Base-by-base conservation (phyloP, 768 basidiomycete genomes). In the Leccinum broughii region DNA sequence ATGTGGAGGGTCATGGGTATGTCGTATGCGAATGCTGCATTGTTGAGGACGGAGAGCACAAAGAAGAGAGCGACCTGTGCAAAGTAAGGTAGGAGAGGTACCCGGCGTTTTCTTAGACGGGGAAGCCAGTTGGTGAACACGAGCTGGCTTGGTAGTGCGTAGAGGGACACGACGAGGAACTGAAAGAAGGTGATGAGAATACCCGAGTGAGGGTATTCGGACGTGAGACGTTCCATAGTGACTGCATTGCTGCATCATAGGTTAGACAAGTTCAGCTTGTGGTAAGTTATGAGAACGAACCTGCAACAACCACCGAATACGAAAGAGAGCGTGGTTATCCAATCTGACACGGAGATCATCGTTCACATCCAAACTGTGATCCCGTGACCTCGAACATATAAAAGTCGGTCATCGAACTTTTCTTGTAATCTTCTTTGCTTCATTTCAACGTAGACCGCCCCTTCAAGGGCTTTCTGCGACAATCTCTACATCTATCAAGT, bases 1-100 rank as follows among this genome's bases (percentile, higher is more conserved):
- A 98, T 96, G 75, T 98, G 95, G 1, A 98, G 88, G 0, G 91
- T 77, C 85, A 97, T 93, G 22, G 95, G 94, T 60, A 97, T 88
- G 44, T 81, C 75, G 70, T 89, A 94, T 6, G 82, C 89, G 69
- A 98, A 96, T 1, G 93, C 94, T n/a, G 83, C 85, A 76, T 95
- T 97, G 73, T 97, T 98, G 64, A 98, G 78, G 61, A 90, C 70
- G 6, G 92, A 94, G 55, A 93, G 80, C 4, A 81, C 72, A 61
- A 90, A 88, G 75, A 95, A 95, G 37, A 98, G 78, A 1, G 80
- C 79, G 51, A 95, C 94, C 74, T 97, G 94, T 2, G 87, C 74
- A 28, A 90, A 67, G 78, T 95, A 95, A 13, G 87, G 79, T 8
- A 76, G 73, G 20, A 96, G 70, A 6, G 93, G 92, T 11, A 96